Base-by-base conservation (phyloP, 2,329 filamentous ascomycete species). In the Scytalidium sp. region DNA sequence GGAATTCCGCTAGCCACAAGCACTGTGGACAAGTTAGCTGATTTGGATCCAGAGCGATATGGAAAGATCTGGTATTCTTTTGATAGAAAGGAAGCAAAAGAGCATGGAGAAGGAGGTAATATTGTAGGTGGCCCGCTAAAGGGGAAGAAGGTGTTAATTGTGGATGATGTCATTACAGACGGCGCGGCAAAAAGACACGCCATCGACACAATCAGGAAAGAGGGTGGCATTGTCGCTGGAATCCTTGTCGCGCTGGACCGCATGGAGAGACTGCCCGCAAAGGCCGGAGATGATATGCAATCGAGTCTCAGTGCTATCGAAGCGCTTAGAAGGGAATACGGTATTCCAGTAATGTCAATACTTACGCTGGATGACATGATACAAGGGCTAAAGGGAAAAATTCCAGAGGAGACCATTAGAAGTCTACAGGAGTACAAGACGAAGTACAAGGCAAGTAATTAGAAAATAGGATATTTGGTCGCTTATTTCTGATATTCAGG, bases 151-250 rank as follows among this genome's bases (percentile, higher is more conserved):
- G 84, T 97, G 15, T 78, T 99, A 27, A 88, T 99, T 60, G 86
- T 99, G 39, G 94, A 99, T 75, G 94, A 97, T 71, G 93, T 99
- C 50, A 93, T 97, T 63, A 97, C 92, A 1, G 93, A 91, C 1
- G 94, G 94, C 22, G 97, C 92, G 1, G 94, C 94, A 39, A 92
- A 97, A 74, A 80, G 92, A 51, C 92, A 97, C 69, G 90, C 93
- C 13, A 91, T 97, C 53, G 84, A 84, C 48, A 94, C 96, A 69
- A 96, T 97, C 66, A 80, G 84, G 61, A 83, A 83, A 60, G 87
- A 96, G 67, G 94, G 93, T 2, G 94, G 93, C 2, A 82, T 80
- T 45, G 83, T 97, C 19, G 88, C 87, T 3, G 93, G 91, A 23
- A 92, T 97, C 50, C 81, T 97, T 19, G 88, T 99, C 25, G 88